Percentiles rank a stretch among this genome's conserved stretches.
Evolutionary conservation across 306 rosid genomes (phyloP).

Genomic region (Rosa multiflora): DNA sequence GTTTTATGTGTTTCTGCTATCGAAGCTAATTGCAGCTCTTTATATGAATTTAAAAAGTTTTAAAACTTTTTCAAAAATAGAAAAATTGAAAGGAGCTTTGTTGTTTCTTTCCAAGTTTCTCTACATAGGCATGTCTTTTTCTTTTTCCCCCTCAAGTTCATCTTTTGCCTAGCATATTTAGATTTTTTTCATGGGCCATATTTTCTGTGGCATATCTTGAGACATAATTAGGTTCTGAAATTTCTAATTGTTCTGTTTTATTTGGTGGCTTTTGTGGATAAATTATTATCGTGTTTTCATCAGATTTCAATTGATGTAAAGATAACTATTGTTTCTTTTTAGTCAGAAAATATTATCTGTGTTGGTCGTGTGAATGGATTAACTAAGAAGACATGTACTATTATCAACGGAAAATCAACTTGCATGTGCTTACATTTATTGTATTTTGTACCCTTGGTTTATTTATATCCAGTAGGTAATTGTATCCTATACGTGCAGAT

Average conservation of each 20-base stretch:
- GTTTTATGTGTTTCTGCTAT: neutral
- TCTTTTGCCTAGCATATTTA: neutral
- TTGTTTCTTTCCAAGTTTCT: neutral
- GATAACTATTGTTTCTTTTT: neutral
- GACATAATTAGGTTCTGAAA: neutral
- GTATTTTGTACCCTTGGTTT: neutral
- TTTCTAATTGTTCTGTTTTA: neutral
- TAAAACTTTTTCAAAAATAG: too few relatives aligned
- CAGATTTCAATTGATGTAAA: neutral
- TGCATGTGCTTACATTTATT: neutral
- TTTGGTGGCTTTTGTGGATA: too few relatives aligned
- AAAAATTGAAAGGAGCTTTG: neutral
- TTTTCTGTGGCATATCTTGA: neutral
- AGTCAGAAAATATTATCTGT: neutral
- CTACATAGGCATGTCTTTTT: neutral
- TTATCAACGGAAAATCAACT: neutral
- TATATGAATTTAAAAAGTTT: neutral
- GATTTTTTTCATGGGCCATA: too few relatives aligned
- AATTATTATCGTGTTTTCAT: neutral
- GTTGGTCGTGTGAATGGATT: neutral
- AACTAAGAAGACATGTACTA: neutral
- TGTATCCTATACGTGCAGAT: slow-evolving; percentile 40
- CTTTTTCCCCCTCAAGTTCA: neutral
- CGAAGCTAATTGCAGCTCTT: neutral
- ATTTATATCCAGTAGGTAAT: neutral